These are phyloP conservation scores for Arthrobotrys megalospora DNA, from an alignment of 2,329 filamentous ascomycete genomes.

Conservation along the genomic window DNA sequence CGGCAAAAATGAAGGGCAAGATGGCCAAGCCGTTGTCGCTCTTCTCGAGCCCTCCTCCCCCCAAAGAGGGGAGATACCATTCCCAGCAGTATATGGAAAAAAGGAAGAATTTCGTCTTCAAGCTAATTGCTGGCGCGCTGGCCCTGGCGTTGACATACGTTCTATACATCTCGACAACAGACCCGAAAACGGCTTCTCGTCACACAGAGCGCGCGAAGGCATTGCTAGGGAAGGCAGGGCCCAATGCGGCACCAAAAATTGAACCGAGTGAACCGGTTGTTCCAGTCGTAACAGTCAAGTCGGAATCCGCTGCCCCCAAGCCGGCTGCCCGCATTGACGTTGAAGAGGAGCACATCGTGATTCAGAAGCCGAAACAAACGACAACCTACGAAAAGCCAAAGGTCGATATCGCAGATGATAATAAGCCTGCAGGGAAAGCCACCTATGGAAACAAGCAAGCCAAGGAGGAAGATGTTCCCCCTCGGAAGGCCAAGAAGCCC, in stretches of 20 bases:
- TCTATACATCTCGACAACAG: slow-evolving; percentile 49
- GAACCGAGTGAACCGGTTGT: slow-evolving; percentile 8
- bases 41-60: slow-evolving; percentile 54
- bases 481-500: neutral
- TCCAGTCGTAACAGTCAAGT: slow-evolving; percentile 26
- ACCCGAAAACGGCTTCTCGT: slow-evolving; percentile 53
- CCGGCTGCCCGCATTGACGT: slow-evolving; percentile 1
- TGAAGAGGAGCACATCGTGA: slow-evolving; percentile 39
- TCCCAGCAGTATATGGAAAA: slow-evolving; percentile 58
- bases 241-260: neutral
- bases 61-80: slow-evolving; percentile 56
- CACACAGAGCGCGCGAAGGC: slow-evolving; percentile 49
- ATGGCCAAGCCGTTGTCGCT: slow-evolving; percentile 56
- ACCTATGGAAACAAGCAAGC: slow-evolving; percentile 39
- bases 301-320: slow-evolving; percentile 22
- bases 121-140: slow-evolving; percentile 44
- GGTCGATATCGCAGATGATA: slow-evolving; percentile 27
- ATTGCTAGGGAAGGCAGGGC: slow-evolving; percentile 34
- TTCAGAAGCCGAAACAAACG: slow-evolving; percentile 53
- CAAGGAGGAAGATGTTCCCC: slow-evolving; percentile 8
- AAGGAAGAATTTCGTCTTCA: slow-evolving; percentile 51
- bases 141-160: slow-evolving; percentile 44
- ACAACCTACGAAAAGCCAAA: slow-evolving; percentile 43
- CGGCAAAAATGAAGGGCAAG: slow-evolving; percentile 56
- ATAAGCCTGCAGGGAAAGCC: slow-evolving; percentile 49